A percentile compares a stretch with the other conserved stretches of the same genome.
These are phyloP conservation scores for Candida pseudoviswanathii DNA, from an alignment of 1,139 yeast species.

Conservation along the genomic window DNA sequence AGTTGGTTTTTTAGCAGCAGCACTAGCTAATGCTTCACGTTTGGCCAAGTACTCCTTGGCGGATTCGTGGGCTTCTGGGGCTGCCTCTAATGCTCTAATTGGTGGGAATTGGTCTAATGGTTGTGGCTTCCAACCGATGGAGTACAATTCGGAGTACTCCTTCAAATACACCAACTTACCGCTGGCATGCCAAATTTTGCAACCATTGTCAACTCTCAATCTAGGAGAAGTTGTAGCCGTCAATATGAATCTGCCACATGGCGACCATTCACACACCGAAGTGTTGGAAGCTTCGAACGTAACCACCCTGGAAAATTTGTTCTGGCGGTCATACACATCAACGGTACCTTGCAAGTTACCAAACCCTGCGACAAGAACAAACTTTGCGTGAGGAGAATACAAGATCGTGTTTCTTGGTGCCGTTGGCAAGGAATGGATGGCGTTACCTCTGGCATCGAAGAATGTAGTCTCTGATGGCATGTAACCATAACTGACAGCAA, in stretches of 20 bases:
- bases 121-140: conserved; percentile 90
- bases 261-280: conserved; percentile 95
- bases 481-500: conserved; percentile 95
- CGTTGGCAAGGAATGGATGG: conserved; percentile 79
- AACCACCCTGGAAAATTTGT: conserved; percentile 76
- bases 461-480: conserved; percentile 98
- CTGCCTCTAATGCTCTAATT: conserved; percentile 51
- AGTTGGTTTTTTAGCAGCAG: conserved; percentile 55
- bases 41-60: conserved; percentile 58
- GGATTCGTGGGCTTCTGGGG: conserved; percentile 70
- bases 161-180: conserved; percentile 79
- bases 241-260: conserved; percentile 91
- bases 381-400: conserved; percentile 94
- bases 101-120: conserved; percentile 61
- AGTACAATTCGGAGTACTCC: conserved; percentile 78
- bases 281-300: conserved; percentile 92
- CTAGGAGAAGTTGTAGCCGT: conserved; percentile 98
- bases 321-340: conserved; percentile 91
- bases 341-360: conserved; percentile 98
- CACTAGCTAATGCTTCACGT: conserved; percentile 39
- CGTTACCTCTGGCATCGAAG: conserved; percentile 92
- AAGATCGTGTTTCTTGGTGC: conserved; percentile 88
- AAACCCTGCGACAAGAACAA: conserved; percentile 91
- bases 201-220: conserved; percentile 93
- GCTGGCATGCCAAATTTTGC: conserved; percentile 88